Evolutionary conservation across 2,329 filamentous ascomycete genomes (phyloP), one percentile per base, ranked within the genome.

Genomic region (Pestalotiopsis sp.): DNA sequence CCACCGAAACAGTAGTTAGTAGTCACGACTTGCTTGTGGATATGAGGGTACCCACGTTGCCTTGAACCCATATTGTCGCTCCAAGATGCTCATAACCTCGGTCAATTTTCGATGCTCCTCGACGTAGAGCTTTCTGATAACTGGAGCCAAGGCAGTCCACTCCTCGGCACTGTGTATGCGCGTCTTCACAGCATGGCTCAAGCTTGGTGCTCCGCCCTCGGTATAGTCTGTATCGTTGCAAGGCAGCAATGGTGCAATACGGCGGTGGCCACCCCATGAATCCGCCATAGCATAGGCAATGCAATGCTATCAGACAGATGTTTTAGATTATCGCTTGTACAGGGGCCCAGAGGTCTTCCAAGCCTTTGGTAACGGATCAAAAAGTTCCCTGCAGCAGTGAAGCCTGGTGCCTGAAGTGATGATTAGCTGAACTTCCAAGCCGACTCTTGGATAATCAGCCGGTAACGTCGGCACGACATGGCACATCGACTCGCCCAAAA

Each of bases 71-170:
- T 73, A 62, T 23, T 69, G 63, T 20, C 68, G 56, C 52, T 74
- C 69, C 71, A 75, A 72, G 36, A 68, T 49, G 17, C 25, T 41
- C 68, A 73, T 73, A 17, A 75, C 70, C 23, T 74, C 61, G 38
- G 69, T 68, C 31, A 75, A 73, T 66, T 71, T 73, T 31, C 71
- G 65, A 23, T 70, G 70, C 61, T 74, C 70, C n/a, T 61, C 67
- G 13, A 75, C 63, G 62, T 75, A 75, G 68, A 75, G 31, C 27
- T 68, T 71, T 68, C 70, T 66, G 40, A 75, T 70, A 25, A 73
- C 65, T 4, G 72, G 71, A 62, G 72, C 72, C 20, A 73, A 63
- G 20, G 69, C 65, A 45, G 68, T 57, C 73, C 73, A 75, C 38
- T 75, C 73, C 7, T 56, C 45, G 23, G 72, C 70, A 66, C 41